Percentiles rank a stretch among this genome's conserved stretches.
Conservation (phyloP, 805 yeast species). For the Candida nonsorbophila region DNA sequence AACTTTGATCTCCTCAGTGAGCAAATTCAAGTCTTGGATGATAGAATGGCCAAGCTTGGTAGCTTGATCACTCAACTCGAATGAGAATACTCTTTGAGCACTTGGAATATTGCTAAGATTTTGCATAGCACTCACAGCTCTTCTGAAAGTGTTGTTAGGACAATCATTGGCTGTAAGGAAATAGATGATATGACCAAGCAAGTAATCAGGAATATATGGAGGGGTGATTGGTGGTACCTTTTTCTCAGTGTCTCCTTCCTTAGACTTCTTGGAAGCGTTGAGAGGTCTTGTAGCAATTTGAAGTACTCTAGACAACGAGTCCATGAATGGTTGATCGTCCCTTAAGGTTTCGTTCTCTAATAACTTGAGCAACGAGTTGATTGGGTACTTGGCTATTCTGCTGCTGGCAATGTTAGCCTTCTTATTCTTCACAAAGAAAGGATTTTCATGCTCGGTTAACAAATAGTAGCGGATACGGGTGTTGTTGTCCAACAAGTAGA, state of each 20-base stretch:
- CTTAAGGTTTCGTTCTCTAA: constrained; percentile 60
- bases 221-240: constrained; percentile 29
- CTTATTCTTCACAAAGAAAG: constrained; percentile 28
- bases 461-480: constrained; percentile 67
- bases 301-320: constrained; percentile 65
- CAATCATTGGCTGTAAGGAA: constrained; percentile 79
- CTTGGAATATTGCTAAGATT: constrained; percentile 58
- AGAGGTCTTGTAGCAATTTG: constrained; percentile 77
- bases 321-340: constrained; percentile 73
- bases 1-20: constrained; percentile 41
- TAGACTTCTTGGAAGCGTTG: constrained; percentile 41
- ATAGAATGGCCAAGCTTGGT: constrained; percentile 50
- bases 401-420: constrained; percentile 5
- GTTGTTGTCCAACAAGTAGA: constrained; percentile 62
- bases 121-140: constrained; percentile 76
- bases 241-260: constrained; percentile 13
- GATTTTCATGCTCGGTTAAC: constrained; percentile 64
- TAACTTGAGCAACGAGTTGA: constrained; percentile 60
- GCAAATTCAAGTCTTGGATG: constrained; percentile 47
- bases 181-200: constrained; percentile 57
- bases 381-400: constrained; percentile 57
- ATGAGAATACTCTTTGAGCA: constrained; percentile 61
- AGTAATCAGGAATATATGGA: constrained; percentile 61
- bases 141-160: constrained; percentile 77
- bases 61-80: constrained; percentile 63